Base-by-base conservation (phyloP, 306 rosid species). In the Pyrus betulifolia region DNA sequence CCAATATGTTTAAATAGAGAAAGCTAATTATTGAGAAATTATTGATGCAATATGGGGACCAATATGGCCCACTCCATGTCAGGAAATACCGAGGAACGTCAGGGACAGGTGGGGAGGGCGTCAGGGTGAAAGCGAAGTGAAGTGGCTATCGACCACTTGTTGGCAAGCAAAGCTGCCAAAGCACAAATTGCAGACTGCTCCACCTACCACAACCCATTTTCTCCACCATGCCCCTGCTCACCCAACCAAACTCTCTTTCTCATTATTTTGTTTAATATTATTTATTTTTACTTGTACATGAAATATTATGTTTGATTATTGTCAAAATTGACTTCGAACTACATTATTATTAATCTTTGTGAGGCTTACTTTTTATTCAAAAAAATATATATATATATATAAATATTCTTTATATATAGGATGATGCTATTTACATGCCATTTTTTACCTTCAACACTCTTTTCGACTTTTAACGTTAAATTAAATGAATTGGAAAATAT, bases 171-270 rank as follows among this genome's bases (percentile, higher is more conserved):
- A 22, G 68, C 18, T 23, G 33, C 22, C 69, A 61, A 27, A 27
- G 38, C 55, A 52, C 5, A 67, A 57, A 70, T 80, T 72, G 82
- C 79, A 72, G 72, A 85, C 75, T 35, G 74, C 82, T 59, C 71
- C 78, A 84, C 92, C 91, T 88, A 90, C 87, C 84, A 52, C 72
- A 25, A 21, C 25, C 77, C 60, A 72, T 69, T 70, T 27, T 15
- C 21, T 49, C 42, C 71, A 54, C 54, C 49, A 57, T 65, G 67
- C 74, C 57, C 71, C 60, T 64, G 30, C 71, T 46, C 55, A 28
- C 45, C 80, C 76, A 83, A 88, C 93, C 96, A 84, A 90, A 80
- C 88, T 81, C 81, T 74, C 81, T 21, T 31, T 78, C 62, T 70
- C 76, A n/a, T 46, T 4, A 17, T 46, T 13, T 46, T 46, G 2